Conservation (phyloP, 306 rosid species). For the Ormosia emarginata region DNA sequence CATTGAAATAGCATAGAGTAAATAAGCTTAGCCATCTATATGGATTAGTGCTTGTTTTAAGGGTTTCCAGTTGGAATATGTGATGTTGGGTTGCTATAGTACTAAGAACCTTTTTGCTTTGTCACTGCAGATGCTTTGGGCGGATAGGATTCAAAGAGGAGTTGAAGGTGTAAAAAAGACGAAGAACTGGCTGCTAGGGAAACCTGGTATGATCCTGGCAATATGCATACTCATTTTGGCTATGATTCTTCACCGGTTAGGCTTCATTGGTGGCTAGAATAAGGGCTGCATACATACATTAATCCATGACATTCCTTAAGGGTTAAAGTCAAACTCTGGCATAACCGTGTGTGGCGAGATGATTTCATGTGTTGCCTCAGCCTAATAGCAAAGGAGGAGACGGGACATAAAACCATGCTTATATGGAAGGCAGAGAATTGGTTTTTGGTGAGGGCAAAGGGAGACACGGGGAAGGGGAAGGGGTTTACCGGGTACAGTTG, state of each 20-base stretch:
- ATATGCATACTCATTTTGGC: slow-evolving; percentile 82
- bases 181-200: slow-evolving; percentile 86
- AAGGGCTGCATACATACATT: background rate
- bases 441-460: background rate
- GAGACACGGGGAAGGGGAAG: background rate
- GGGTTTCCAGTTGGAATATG: background rate
- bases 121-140: slow-evolving; percentile 85
- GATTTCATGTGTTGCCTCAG: background rate
- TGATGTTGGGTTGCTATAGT: background rate
- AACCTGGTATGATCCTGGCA: slow-evolving; percentile 72
- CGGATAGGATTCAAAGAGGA: slow-evolving; percentile 78
- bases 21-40: background rate
- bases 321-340: slow-evolving; percentile 1
- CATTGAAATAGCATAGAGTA: background rate
- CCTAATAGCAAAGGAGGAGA: no score
- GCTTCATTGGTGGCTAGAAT: slow-evolving; percentile 74
- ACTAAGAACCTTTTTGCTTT: slow-evolving; percentile 6
- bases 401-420: no score
- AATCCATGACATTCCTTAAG: background rate
- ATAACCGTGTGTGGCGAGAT: background rate
- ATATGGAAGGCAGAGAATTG: background rate
- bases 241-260: slow-evolving; percentile 68
- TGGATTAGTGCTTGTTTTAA: background rate
- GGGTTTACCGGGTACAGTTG: background rate
- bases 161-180: slow-evolving; percentile 75